phyloP scores from a whole-genome alignment of 1,284 basidiomycete species.

The Irpex sp. region DNA sequence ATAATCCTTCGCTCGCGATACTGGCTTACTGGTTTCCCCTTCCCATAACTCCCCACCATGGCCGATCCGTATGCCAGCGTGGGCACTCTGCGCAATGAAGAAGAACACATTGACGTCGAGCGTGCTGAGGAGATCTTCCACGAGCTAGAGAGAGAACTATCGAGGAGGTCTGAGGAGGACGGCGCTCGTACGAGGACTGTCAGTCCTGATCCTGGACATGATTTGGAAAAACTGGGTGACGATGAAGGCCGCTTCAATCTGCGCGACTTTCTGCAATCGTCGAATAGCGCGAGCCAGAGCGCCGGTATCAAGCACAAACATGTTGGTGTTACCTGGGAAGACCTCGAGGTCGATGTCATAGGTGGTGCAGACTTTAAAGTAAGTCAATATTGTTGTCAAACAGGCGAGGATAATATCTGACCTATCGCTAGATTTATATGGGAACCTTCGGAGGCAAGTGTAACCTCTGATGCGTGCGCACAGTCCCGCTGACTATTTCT shows the following conservation, averaged over 20 bases:
- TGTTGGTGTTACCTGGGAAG: slow-evolving; percentile 77
- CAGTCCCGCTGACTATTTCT: slow-evolving; percentile 16
- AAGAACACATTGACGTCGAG: slow-evolving; percentile 36
- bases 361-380: slow-evolving; percentile 62
- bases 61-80: slow-evolving; percentile 26
- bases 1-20: background rate
- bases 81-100: slow-evolving; percentile 20
- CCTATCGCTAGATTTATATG: slow-evolving; percentile 49
- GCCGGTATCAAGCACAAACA: slow-evolving; percentile 81
- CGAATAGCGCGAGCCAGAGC: slow-evolving; percentile 57
- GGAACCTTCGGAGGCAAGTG: slow-evolving; percentile 54
- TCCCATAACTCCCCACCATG: slow-evolving; percentile 14
- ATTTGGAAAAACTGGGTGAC: slow-evolving; percentile 42
- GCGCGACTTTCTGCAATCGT: slow-evolving; percentile 68
- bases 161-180: slow-evolving; percentile 20
- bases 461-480: background rate
- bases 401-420: background rate
- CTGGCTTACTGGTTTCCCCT: background rate
- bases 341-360: slow-evolving; percentile 65
- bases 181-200: slow-evolving; percentile 16
- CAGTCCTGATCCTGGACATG: slow-evolving; percentile 23
- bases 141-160: slow-evolving; percentile 38
- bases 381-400: slow-evolving; percentile 9
- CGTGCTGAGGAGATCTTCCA: slow-evolving; percentile 51
- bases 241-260: slow-evolving; percentile 54